Conservation (phyloP, 306 rosid species). For the Hippophae gyantsensis region DNA sequence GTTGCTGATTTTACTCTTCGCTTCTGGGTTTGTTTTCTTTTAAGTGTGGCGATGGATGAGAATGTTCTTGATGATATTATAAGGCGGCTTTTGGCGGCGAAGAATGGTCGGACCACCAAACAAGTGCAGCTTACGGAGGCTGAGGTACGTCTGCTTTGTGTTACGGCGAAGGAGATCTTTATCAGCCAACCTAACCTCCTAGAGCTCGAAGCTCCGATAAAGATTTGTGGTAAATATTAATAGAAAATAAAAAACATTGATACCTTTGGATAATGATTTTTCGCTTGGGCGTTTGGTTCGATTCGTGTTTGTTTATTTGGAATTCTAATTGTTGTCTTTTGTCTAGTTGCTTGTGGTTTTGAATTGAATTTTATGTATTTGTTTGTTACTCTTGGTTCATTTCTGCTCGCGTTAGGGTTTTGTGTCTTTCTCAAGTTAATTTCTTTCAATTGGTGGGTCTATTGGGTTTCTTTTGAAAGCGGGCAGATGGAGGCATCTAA, state of each 20-base stretch:
- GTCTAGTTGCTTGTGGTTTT: background rate
- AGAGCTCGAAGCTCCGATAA: constrained; percentile 80
- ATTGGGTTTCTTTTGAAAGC: too few relatives aligned
- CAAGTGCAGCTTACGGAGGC: constrained; percentile 66
- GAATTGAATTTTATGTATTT: background rate
- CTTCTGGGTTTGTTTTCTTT: background rate
- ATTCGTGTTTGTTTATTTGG: background rate
- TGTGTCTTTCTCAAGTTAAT: too few relatives aligned
- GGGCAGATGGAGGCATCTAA: too few relatives aligned
- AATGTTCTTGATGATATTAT: constrained; percentile 48
- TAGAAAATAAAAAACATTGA: background rate
- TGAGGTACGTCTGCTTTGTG: constrained; percentile 56
- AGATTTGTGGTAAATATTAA: constrained; percentile 56
- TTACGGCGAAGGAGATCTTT: constrained; percentile 56
- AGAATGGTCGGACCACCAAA: constrained; percentile 62
- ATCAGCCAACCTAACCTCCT: constrained; percentile 82
- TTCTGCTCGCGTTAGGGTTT: background rate
- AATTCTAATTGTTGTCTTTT: background rate
- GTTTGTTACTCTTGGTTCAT: background rate
- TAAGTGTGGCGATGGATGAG: constrained; percentile 40
- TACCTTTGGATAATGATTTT: background rate
- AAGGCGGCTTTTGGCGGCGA: constrained; percentile 49
- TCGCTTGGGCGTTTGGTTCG: background rate
- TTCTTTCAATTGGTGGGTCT: too few relatives aligned
- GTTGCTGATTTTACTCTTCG: background rate